These are phyloP conservation scores for Bolboschoenoplectus hybrid DNA, from an alignment of 202 grass and related monocot species.

Conservation along the genomic window DNA sequence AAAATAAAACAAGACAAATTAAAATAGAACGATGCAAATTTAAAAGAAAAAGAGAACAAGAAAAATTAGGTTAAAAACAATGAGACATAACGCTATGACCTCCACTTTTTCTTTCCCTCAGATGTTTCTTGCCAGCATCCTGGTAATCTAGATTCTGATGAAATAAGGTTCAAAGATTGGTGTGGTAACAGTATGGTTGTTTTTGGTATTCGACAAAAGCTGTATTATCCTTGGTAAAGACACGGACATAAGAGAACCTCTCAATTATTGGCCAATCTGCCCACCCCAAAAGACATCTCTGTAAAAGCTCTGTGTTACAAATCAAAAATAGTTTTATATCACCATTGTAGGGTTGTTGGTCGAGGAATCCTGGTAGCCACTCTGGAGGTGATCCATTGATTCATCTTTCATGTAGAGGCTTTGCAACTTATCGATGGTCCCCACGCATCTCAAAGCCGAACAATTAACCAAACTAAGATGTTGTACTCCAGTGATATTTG, in stretches of 20 bases:
- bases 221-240: background rate
- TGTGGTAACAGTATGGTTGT: background rate
- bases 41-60: background rate
- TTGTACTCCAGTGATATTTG: background rate
- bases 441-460: background rate
- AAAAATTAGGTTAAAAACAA: background rate
- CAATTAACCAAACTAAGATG: background rate
- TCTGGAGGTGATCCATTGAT: background rate
- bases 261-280: constrained; percentile 2
- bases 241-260: background rate
- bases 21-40: background rate
- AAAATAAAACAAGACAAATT: background rate
- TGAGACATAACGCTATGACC: background rate
- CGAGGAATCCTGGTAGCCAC: background rate
- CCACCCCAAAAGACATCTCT: background rate
- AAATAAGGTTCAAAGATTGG: background rate
- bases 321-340: background rate
- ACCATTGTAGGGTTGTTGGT: background rate
- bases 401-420: background rate
- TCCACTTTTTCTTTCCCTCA: background rate
- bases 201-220: background rate
- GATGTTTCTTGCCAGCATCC: background rate
- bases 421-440: background rate
- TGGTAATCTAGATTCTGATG: background rate
- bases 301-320: background rate